Conservation (phyloP, 805 yeast species). For the Metahyphopichia silvanorum region DNA sequence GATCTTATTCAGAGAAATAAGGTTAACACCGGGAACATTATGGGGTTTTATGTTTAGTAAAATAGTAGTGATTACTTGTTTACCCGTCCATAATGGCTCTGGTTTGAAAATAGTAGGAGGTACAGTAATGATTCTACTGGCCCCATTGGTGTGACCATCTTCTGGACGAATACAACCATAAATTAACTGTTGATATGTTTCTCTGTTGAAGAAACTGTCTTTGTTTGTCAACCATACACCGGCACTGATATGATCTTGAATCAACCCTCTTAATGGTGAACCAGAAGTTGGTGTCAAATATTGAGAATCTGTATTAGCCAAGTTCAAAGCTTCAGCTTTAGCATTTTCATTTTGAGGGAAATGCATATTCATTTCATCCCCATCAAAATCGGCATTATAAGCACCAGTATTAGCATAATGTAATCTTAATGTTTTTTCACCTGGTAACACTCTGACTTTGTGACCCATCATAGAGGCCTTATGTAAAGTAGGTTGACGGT, state of each 20-base stretch:
- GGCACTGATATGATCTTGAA: constrained; percentile 98
- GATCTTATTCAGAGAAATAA: constrained; percentile 79
- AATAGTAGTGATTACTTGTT: constrained; percentile 92
- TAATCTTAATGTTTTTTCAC: constrained; percentile 92
- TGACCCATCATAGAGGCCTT: constrained; percentile 99
- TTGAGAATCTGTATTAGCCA: constrained; percentile 97
- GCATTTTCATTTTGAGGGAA: constrained; percentile 98
- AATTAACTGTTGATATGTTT: constrained; percentile 86
- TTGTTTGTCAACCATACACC: constrained; percentile 98
- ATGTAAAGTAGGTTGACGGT: constrained; percentile 98
- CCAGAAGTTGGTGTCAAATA: constrained; percentile 98
- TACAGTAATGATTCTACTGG: constrained; percentile 59
- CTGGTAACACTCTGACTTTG: constrained; percentile 92
- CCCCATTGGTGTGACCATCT: constrained; percentile 85
- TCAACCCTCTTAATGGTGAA: constrained; percentile 95
- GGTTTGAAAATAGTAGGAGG: constrained; percentile 92
- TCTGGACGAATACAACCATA: constrained; percentile 96
- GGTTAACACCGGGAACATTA: constrained; percentile 87
- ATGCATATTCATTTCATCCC: constrained; percentile 99
- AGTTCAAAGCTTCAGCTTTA: constrained; percentile 88
- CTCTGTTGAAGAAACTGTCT: constrained; percentile 88
- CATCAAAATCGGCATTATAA: constrained; percentile 97
- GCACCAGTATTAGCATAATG: constrained; percentile 99
- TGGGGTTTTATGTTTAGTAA: constrained; percentile 83
- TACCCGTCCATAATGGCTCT: constrained; percentile 93